These are phyloP conservation scores for Pseudisothecium myosuroides DNA, from an alignment of 225 moss, liverwort and hornwort genomes.

Conservation along the genomic window DNA sequence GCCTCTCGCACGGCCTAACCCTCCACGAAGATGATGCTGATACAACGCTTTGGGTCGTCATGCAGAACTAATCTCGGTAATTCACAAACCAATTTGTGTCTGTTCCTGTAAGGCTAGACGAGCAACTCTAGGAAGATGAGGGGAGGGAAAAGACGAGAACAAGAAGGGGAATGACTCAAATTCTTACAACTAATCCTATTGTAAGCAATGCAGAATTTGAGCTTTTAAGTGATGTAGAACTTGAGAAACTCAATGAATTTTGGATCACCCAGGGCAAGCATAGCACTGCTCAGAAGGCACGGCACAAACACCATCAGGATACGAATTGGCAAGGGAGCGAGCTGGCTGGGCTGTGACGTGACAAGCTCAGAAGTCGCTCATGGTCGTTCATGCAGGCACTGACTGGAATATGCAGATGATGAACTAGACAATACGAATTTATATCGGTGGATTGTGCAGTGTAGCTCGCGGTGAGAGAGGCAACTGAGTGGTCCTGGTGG, in stretches of 20 bases:
- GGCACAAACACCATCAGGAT: constrained; percentile 30
- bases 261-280: constrained; percentile 4
- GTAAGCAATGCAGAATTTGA: background rate
- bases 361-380: background rate
- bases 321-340: background rate
- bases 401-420: background rate
- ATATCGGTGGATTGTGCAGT: background rate
- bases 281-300: background rate
- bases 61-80: background rate
- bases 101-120: background rate
- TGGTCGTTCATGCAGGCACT: background rate
- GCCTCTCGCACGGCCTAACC: constrained; percentile 25
- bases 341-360: background rate
- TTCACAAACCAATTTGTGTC: background rate
- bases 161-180: background rate
- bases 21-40: constrained; percentile 5
- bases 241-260: constrained; percentile 19
- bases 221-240: constrained; percentile 20
- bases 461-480: background rate
- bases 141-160: background rate
- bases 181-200: background rate
- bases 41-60: background rate
- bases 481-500: background rate
- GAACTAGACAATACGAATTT: background rate
- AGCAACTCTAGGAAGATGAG: background rate